Evolutionary conservation across 345 rosid genomes (phyloP).

Genomic region (Eucalyptus sp.): DNA sequence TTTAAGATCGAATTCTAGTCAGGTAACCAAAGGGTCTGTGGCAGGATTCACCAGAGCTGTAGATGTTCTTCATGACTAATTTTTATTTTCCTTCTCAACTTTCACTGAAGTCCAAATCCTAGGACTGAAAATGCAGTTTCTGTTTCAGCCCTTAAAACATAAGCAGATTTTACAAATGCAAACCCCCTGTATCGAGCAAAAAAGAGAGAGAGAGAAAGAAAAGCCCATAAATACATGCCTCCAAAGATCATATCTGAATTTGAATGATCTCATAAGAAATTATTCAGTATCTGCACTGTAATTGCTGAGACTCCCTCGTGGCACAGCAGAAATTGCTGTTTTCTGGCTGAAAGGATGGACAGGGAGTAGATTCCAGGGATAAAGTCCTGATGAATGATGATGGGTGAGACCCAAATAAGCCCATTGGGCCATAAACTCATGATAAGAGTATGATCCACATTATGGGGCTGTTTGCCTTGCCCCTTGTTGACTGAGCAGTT

Average conservation of each 20-base stretch:
- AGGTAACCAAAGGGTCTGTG: background rate
- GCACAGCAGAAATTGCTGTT: background rate
- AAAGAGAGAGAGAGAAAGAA: accelerated
- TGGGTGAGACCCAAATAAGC: background rate
- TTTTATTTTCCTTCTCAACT: background rate
- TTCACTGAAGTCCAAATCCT: background rate
- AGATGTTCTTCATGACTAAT: background rate
- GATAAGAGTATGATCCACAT: background rate
- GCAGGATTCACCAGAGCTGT: background rate
- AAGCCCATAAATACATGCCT: background rate
- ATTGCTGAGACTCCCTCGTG: background rate
- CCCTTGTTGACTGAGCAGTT: background rate
- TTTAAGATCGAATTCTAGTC: background rate
- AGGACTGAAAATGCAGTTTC: background rate
- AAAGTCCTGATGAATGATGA: background rate
- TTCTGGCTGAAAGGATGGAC: background rate
- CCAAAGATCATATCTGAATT: background rate
- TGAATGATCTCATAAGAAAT: background rate
- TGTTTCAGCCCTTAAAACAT: background rate
- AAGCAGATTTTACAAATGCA: background rate
- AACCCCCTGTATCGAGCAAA: too few species aligned
- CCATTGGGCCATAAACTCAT: background rate
- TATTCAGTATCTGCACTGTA: background rate
- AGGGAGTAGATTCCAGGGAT: background rate
- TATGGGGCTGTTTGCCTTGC: background rate